These are phyloP conservation scores for Cercospora sojina DNA, from an alignment of 2,329 filamentous ascomycete genomes.

Conservation along the genomic window DNA sequence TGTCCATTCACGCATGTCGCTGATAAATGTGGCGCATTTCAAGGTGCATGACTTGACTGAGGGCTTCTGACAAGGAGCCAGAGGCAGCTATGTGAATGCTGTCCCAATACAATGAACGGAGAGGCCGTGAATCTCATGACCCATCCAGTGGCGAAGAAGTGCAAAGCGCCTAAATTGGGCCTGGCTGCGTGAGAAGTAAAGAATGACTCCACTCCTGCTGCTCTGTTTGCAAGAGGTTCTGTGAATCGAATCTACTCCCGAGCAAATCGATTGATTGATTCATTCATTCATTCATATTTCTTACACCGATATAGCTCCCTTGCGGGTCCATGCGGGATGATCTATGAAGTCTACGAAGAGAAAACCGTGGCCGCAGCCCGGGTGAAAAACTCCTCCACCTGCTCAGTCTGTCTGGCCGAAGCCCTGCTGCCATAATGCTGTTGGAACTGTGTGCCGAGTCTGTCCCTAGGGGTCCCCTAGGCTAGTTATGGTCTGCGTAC, in stretches of 20 bases:
- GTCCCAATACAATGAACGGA: not conserved
- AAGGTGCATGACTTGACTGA: not conserved
- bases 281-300: too few species aligned
- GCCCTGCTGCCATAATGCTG: too few species aligned
- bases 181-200: not conserved
- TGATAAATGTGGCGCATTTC: not conserved
- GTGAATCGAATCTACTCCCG: not conserved
- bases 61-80: not conserved
- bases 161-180: not conserved
- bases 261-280: too few species aligned
- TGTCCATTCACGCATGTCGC: not conserved
- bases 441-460: too few species aligned
- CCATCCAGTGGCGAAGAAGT: not conserved
- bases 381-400: too few species aligned
- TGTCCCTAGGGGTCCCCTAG: too few species aligned
- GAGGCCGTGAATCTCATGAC: not conserved
- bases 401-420: too few species aligned
- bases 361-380: too few species aligned
- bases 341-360: too few species aligned
- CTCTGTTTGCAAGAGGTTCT: not conserved
- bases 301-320: too few species aligned
- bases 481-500: too few species aligned
- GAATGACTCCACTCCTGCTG: not conserved
- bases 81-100: not conserved
- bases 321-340: too few species aligned